Evolutionary conservation across 2,329 filamentous ascomycete species (phyloP).

Genomic region (Claviceps monticola): DNA sequence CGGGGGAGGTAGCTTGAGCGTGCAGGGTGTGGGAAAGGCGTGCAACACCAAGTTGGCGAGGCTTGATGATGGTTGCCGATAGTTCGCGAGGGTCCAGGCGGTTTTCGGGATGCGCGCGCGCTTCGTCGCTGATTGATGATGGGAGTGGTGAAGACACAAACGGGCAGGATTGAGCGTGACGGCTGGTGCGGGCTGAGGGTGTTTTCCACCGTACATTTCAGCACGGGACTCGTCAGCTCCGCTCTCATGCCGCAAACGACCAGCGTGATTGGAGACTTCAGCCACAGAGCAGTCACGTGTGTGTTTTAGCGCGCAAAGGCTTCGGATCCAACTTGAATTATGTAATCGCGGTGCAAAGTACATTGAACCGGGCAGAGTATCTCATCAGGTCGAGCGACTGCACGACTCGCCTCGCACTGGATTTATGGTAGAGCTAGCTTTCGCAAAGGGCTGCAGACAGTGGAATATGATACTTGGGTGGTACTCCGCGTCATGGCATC

Average conservation of each 20-base stretch:
- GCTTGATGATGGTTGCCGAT: conserved; percentile 44
- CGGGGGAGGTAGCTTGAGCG: conserved; percentile 26
- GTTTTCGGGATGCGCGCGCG: conserved; percentile 46
- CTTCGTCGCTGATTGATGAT: conserved; percentile 33
- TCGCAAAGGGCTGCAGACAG: neutral
- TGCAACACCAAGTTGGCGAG: conserved; percentile 37
- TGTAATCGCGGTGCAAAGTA: neutral
- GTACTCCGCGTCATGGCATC: neutral
- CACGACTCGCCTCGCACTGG: neutral
- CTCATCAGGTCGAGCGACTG: too few species aligned
- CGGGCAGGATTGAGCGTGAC: conserved; percentile 36
- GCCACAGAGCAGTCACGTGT: neutral
- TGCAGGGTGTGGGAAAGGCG: conserved; percentile 38
- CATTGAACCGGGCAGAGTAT: too few species aligned
- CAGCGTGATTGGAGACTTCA: conserved; percentile 7
- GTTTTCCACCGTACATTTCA: conserved; percentile 28
- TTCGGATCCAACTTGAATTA: neutral
- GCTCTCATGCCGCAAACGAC: conserved; percentile 6
- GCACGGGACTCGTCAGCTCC: conserved; percentile 24
- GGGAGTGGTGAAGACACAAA: conserved; percentile 38
- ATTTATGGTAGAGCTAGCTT: neutral
- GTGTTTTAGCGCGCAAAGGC: neutral
- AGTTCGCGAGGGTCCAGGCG: conserved; percentile 44
- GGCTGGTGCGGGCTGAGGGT: conserved; percentile 28
- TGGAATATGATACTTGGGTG: neutral